phyloP scores from a whole-genome alignment of 129 eudicot species.

The Mikania micrantha region DNA sequence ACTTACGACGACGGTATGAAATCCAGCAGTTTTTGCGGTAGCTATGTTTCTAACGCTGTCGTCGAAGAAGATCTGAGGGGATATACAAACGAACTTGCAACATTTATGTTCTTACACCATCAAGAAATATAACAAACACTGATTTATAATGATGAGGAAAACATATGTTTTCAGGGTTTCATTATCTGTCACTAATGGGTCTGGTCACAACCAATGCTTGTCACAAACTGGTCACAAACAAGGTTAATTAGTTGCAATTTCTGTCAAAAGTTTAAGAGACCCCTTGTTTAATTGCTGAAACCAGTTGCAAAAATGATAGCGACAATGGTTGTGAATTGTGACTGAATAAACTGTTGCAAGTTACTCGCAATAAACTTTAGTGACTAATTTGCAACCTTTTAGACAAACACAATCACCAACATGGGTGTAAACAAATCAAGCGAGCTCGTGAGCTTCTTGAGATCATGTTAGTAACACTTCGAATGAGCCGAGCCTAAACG shows the following conservation, averaged over 20 bases:
- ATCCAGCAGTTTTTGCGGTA: conserved; percentile 82
- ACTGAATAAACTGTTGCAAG: background rate
- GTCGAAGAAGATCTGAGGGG: conserved; percentile 72
- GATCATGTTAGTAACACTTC: no score
- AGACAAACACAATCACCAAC: no score
- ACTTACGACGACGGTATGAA: conserved; percentile 83
- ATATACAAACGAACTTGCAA: conserved; percentile 7
- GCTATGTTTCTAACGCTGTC: conserved; percentile 79
- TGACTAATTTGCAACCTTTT: background rate
- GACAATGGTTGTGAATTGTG: background rate
- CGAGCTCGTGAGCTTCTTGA: no score
- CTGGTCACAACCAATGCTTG: background rate
- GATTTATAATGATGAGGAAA: background rate
- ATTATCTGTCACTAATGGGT: background rate
- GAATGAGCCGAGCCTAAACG: no score
- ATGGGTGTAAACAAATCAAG: no score
- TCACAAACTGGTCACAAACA: no score
- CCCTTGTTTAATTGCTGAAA: no score
- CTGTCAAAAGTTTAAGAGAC: background rate
- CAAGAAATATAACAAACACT: background rate
- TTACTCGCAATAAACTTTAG: background rate
- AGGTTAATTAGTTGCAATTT: background rate
- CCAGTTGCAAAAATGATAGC: background rate
- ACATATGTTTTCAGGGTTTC: background rate
- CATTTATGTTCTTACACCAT: background rate